Evolutionary conservation across 345 rosid species (phyloP), one percentile per base, ranked within the genome.

Genomic region (Anacardium occidentale): DNA sequence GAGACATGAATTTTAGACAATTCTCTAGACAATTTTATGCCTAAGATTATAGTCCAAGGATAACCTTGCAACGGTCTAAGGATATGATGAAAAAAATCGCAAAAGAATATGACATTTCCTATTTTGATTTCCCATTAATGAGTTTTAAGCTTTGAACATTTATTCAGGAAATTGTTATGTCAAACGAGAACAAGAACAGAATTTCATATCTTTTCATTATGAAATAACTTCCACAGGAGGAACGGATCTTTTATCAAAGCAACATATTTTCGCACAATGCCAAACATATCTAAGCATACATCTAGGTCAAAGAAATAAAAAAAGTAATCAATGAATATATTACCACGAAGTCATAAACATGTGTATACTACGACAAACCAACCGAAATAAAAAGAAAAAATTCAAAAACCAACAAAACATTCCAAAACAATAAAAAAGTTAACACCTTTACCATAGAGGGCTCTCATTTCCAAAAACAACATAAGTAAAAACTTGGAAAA

Each of bases 171-270:
- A 58, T 26, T 58, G 62, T 40, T 2, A 58, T 24, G 32, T n/a
- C 18, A 24, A 11, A 57, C 6, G 53, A 50, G 18, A 15, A n/a
- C 14, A 50, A 50, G 42, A 37, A 37, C 42, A 37, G 42, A 37
- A 5, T 37, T 37, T 5, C 8, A 37, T 5, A 12, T 14, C 4
- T 47, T 47, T 47, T 17, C 51, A 2, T 12, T 10, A 47, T 14
- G 51, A 29, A 59, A 17, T 21, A 22, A 25, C 29, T 63, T 63
- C 15, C 53, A 22, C n/a, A 21, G 20, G 48, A 40, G 21, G 34
- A 48, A 65, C 70, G 51, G 18, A 66, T 51, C 26, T 15, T 42
- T 37, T 50, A 66, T 5, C 11, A 50, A 48, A 66, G 57, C 44
- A 66, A 66, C 34, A 50, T 24, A 3, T 2, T 42, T 5, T 64